Percentiles rank a stretch among this genome's conserved stretches.
Conservation (phyloP, 78 protist genomes). For the Monocercomonoides exilis region DNA sequence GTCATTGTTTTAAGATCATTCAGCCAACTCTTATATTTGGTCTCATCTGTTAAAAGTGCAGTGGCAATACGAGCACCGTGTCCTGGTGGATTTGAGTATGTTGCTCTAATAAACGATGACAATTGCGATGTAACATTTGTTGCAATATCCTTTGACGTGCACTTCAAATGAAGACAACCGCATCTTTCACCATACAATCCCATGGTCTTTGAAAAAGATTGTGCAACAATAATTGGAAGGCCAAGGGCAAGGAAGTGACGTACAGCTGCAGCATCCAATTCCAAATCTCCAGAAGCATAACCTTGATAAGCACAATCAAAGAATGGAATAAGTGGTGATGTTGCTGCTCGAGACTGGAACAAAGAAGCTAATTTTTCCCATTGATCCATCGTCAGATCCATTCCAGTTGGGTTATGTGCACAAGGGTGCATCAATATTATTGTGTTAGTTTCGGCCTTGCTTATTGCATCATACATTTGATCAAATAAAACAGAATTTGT, state of each 20-base stretch:
- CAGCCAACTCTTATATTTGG: slow-evolving; percentile 29
- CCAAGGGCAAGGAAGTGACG: slow-evolving; percentile 40
- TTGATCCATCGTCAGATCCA: slow-evolving; percentile 86
- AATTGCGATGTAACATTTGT: neutral
- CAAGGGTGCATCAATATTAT: slow-evolving; percentile 82
- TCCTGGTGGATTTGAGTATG: slow-evolving; percentile 89
- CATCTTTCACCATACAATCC: slow-evolving; percentile 90
- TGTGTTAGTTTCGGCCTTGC: slow-evolving; percentile 26
- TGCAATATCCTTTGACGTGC: neutral
- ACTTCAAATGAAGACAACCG: slow-evolving; percentile 46
- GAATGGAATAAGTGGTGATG: slow-evolving; percentile 44
- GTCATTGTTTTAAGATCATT: slow-evolving; percentile 20
- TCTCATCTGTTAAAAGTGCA: slow-evolving; percentile 49
- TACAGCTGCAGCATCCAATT: slow-evolving; percentile 69
- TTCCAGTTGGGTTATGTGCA: slow-evolving; percentile 99
- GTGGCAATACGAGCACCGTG: slow-evolving; percentile 90
- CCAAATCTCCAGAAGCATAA: slow-evolving; percentile 87
- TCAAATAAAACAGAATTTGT: slow-evolving; percentile 60
- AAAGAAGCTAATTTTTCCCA: slow-evolving; percentile 65
- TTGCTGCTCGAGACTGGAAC: neutral
- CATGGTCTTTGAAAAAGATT: slow-evolving; percentile 90
- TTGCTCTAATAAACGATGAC: slow-evolving; percentile 52
- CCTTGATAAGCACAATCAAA: slow-evolving; percentile 98
- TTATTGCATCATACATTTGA: slow-evolving; percentile 70
- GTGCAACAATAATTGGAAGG: slow-evolving; percentile 10